phyloP scores from a whole-genome alignment of 192 early-diverging fungal genomes.

The Geranomyces michiganensis region DNA sequence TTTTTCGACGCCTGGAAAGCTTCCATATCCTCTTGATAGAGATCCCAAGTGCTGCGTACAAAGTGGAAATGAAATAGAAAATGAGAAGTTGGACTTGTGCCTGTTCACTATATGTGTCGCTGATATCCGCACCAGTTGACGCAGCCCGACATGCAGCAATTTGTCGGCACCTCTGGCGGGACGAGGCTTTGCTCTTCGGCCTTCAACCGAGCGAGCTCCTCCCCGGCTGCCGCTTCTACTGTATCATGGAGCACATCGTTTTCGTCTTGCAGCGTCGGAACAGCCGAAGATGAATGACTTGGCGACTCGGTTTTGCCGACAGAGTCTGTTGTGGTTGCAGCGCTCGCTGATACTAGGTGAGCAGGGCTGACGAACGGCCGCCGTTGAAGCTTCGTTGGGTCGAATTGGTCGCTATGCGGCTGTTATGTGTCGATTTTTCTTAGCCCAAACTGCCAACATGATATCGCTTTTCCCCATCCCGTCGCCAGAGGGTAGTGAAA shows the following conservation, averaged over 20 bases:
- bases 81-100: no score
- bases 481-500: no score
- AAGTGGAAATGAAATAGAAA: no score
- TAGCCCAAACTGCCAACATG: background rate
- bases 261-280: background rate
- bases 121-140: conserved; percentile 10
- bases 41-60: conserved; percentile 11
- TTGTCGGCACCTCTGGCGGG: conserved; percentile 17
- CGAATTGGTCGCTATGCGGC: conserved; percentile 17
- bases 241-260: background rate
- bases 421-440: background rate
- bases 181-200: conserved; percentile 1
- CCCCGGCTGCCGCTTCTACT: conserved; percentile 3
- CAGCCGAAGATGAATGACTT: background rate
- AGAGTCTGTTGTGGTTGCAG: background rate
- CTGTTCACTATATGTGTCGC: no score
- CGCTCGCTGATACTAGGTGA: conserved; percentile 1
- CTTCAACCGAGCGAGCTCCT: background rate
- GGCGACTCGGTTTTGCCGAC: no score
- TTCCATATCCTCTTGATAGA: conserved; percentile 19
- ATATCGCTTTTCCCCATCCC: no score
- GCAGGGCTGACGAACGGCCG: background rate
- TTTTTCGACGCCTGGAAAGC: background rate
- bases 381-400: background rate
- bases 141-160: conserved; percentile 31